A percentile compares a stretch with the other conserved stretches of the same genome.
phyloP scores from a whole-genome alignment of 2,329 filamentous ascomycete species.

The Tolypocladium sp. region DNA sequence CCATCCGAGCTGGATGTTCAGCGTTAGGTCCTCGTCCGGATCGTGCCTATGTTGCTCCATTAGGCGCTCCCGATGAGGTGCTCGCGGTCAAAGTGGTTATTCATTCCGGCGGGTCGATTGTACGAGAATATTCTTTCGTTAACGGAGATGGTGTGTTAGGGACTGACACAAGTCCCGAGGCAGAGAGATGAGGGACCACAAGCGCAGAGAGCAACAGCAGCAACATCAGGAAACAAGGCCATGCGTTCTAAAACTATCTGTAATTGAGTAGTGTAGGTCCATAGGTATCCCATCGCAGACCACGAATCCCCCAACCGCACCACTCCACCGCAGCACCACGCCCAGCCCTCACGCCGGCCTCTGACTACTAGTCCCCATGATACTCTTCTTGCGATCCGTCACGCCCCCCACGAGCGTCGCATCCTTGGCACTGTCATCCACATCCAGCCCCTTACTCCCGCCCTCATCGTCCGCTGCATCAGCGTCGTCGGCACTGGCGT shows the following conservation, averaged over 20 bases:
- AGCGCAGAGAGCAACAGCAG: no score
- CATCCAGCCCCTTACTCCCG: conserved; percentile 26
- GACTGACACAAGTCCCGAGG: no score
- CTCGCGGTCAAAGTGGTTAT: no score
- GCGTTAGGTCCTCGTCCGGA: no score
- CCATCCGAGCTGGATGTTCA: no score
- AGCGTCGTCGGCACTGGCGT: conserved; percentile 13
- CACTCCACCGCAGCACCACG: background rate
- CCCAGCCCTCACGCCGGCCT: background rate
- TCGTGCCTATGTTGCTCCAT: no score
- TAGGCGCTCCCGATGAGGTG: no score
- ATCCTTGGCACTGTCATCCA: conserved; percentile 37
- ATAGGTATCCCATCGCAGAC: background rate
- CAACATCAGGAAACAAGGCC: no score
- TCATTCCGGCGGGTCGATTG: no score
- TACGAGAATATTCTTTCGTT: no score
- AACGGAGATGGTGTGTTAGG: no score
- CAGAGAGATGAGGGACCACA: no score
- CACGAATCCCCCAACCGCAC: background rate
- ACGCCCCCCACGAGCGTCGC: conserved; percentile 27
- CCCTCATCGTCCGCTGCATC: conserved; percentile 12
- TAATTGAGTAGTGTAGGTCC: background rate
- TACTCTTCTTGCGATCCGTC: conserved; percentile 24
- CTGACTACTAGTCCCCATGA: conserved; percentile 16
- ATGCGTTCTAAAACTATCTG: background rate